A percentile compares a stretch with the other conserved stretches of the same genome.
phyloP scores from a whole-genome alignment of 2,329 filamentous ascomycete species.

The Phoma sp. region DNA sequence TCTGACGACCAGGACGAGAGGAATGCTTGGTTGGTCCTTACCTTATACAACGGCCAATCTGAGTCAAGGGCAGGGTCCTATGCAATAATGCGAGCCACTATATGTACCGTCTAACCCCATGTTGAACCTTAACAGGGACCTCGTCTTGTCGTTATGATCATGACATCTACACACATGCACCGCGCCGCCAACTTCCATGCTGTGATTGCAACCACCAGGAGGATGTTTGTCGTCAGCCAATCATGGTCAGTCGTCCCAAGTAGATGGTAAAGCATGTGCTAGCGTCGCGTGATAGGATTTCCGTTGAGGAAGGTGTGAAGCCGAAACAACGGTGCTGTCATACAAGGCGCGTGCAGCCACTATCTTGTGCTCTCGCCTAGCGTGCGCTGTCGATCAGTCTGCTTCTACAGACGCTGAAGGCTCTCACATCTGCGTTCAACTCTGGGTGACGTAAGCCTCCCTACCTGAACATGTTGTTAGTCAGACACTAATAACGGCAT shows the following conservation, averaged over 20 bases:
- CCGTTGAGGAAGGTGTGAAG: slow-evolving; percentile 10
- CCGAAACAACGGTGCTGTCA: slow-evolving; percentile 4
- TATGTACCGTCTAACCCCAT: slow-evolving; percentile 2
- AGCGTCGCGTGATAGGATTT: slow-evolving; percentile 11
- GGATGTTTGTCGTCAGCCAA: background rate
- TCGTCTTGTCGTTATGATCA: background rate
- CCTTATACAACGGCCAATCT: slow-evolving; percentile 4
- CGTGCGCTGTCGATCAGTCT: slow-evolving; percentile 1
- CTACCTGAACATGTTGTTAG: background rate
- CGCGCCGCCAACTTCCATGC: background rate
- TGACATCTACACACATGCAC: background rate
- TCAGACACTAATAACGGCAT: background rate
- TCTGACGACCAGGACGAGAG: background rate
- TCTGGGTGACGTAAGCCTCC: background rate
- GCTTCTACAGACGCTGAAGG: background rate
- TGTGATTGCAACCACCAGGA: slow-evolving; percentile 7
- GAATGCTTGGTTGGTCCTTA: slow-evolving; percentile 4
- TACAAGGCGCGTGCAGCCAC: slow-evolving; percentile 9
- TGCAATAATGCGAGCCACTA: slow-evolving; percentile 18
- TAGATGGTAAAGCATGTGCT: slow-evolving; percentile 13
- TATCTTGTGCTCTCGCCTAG: background rate
- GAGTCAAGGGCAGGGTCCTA: slow-evolving; percentile 5
- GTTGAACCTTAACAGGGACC: background rate
- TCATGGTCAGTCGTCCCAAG: background rate
- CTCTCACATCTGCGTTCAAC: background rate